A percentile compares a stretch with the other conserved stretches of the same genome.
Conservation (phyloP, 2,329 filamentous ascomycete genomes). For the Sordariomycetes sp. region DNA sequence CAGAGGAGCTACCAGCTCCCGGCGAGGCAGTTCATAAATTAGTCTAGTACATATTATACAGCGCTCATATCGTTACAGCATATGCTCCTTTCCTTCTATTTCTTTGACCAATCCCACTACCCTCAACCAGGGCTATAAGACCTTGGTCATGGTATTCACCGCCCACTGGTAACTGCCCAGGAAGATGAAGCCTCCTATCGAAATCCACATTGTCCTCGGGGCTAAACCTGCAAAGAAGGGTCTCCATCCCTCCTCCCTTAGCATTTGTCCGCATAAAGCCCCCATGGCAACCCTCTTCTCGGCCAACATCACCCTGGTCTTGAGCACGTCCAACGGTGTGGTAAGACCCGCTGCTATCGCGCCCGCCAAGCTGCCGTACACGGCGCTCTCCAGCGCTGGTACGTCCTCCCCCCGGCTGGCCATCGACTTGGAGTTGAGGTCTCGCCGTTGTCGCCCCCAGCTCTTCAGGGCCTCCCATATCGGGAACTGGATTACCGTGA, state of each 20-base stretch:
- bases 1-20: too few species aligned
- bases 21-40: too few species aligned
- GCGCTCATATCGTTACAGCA: too few species aligned
- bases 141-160: slow-evolving; percentile 55
- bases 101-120: too few species aligned
- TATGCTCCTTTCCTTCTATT: too few species aligned
- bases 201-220: slow-evolving; percentile 89
- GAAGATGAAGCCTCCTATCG: slow-evolving; percentile 88
- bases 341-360: slow-evolving; percentile 81
- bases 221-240: slow-evolving; percentile 71
- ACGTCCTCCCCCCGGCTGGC: slow-evolving; percentile 39
- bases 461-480: slow-evolving; percentile 91
- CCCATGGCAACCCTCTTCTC: slow-evolving; percentile 53
- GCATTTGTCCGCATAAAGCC: slow-evolving; percentile 54
- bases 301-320: slow-evolving; percentile 92
- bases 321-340: slow-evolving; percentile 90
- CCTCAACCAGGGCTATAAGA: too few species aligned
- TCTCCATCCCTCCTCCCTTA: slow-evolving; percentile 51
- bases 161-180: slow-evolving; percentile 88
- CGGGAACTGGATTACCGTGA: slow-evolving; percentile 95
- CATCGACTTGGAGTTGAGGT: too few species aligned
- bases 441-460: slow-evolving; percentile 44
- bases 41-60: too few species aligned
- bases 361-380: slow-evolving; percentile 78
- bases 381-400: slow-evolving; percentile 66